A percentile compares a stretch with the other conserved stretches of the same genome.
Conservation (phyloP, 805 yeast genomes). For the Clavispora vitiphila region DNA sequence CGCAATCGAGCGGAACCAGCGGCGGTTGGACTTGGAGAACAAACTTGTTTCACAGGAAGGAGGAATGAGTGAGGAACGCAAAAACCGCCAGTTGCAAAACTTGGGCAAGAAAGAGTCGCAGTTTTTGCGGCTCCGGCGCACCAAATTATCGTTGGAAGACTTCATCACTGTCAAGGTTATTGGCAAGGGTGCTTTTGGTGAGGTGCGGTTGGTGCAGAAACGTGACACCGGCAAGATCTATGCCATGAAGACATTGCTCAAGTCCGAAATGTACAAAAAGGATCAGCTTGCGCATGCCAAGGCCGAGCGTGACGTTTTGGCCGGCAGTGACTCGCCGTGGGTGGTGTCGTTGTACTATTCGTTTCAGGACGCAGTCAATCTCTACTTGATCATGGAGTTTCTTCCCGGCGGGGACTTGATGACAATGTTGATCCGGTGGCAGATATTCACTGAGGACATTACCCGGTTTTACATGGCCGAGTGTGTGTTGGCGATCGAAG, state of each 20-base stretch:
- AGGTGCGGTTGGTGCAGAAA: constrained; percentile 91
- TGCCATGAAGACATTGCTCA: constrained; percentile 90
- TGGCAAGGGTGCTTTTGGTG: constrained; percentile 98
- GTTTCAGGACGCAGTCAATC: constrained; percentile 71
- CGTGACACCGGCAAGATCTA: constrained; percentile 85
- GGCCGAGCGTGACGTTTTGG: constrained; percentile 93
- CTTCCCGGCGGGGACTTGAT: constrained; percentile 82
- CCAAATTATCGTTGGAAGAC: constrained; percentile 77
- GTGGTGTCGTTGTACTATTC: constrained; percentile 79
- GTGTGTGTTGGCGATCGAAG: constrained; percentile 92
- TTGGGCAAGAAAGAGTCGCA: constrained; percentile 88
- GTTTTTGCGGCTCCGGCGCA: constrained; percentile 77
- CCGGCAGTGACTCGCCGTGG: constrained; percentile 86
- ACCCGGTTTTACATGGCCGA: constrained; percentile 94
- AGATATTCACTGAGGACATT: constrained; percentile 87
- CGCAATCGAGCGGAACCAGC: constrained; percentile 93
- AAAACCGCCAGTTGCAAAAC: constrained; percentile 72
- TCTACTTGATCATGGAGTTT: constrained; percentile 72
- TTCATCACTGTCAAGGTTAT: constrained; percentile 82
- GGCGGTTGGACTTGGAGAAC: constrained; percentile 81
- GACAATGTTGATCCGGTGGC: constrained; percentile 96
- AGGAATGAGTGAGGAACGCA: constrained; percentile 69
- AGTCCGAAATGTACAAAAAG: constrained; percentile 89
- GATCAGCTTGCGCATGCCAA: constrained; percentile 94
- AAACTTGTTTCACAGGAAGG: constrained; percentile 60